Evolutionary conservation across 768 basidiomycete species (phyloP), one percentile per base, ranked within the genome.

Genomic region (Tylopilus sp.): DNA sequence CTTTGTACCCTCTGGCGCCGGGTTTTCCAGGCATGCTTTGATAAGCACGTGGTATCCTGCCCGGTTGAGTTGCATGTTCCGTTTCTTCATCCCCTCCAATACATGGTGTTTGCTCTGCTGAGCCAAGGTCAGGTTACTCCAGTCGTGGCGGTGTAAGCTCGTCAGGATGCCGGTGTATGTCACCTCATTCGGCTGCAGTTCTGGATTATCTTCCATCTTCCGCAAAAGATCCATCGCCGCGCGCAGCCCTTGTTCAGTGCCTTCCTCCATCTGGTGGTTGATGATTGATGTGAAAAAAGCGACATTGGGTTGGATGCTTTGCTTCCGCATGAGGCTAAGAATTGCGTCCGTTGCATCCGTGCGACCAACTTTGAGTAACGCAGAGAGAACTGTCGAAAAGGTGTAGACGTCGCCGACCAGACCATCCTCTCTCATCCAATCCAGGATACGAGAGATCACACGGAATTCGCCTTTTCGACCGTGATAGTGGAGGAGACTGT

Each of bases 81-180:
- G 74, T 22, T 63, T 73, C 63, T 74, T 76, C 85, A 92, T 91
- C 59, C 78, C 75, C 47, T 68, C 67, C 41, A 82, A 67, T 53
- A 92, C 77, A 29, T 78, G 73, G 22, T 68, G 66, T 52, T 72
- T 76, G 60, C 77, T 78, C 55, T 78, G 73, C 45, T 79, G 72
- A 16, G 76, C 74, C 37, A 76, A 69, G 26, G 70, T 59, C 6
- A 73, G 58, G 22, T 79, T 67, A 50, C 81, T 61, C 76, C 83
- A 82, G 10, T 71, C 60, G 16, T 79, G 81, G 26, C 84, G 79
- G 64, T 89, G 81, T 57, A 95, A 75, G 5, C 85, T 87, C 9
- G 84, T 74, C 44, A 97, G 75, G 45, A 97, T 74, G 2, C 84
- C 76, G 0, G 92, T 94, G 70, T 93, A 98, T 26, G 91, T 93